Evolutionary conservation across 2,329 filamentous ascomycete genomes (phyloP), one percentile per base, ranked within the genome.

Genomic region (Cercospora beticola): DNA sequence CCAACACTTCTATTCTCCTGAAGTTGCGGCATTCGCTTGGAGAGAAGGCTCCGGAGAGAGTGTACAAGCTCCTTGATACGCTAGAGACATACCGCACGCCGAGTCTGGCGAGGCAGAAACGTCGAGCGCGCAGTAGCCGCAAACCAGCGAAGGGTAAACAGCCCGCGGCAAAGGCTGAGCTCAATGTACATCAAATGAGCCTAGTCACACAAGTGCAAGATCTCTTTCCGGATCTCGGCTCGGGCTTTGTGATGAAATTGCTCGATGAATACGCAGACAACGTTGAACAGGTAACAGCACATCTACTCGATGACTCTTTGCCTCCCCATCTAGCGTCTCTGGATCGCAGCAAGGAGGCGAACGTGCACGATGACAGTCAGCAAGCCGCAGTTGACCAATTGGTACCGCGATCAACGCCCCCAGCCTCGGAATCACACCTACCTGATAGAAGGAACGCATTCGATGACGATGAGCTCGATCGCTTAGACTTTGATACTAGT

Each of bases 191-290:
- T 79, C 89, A 86, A 52, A 90, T 96, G 87, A 94, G 91, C 74
- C 87, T 94, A 60, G 88, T 98, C 62, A 91, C 91, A 0, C 92
- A 96, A 78, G 86, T 99, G n/a, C 93, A 97, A 77, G 94, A 99
- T 76, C 84, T 98, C 0, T 97, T 98, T 76, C 93, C 94, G 0
- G 88, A 97, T 70, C 83, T 98, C 9, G 93, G 94, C 5, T 90
- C 92, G 4, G 92, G 86, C 0, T 98, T 97, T 76, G 83, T 98
- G 16, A 85, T 92, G 18, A 90, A 87, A 74, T 85, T 97, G 9
- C 84, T 97, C 26, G 91, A 94, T 74, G 89, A 92, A 76, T 97
- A 95, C 77, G 81, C 83, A 56, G 89, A 95, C 72, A 85, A 94
- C 74, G 86, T 90, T 0, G 93, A 97, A 79, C 86, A 90, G 77